phyloP scores from a whole-genome alignment of 1,139 yeast species.

The Kodamaea sp. region DNA sequence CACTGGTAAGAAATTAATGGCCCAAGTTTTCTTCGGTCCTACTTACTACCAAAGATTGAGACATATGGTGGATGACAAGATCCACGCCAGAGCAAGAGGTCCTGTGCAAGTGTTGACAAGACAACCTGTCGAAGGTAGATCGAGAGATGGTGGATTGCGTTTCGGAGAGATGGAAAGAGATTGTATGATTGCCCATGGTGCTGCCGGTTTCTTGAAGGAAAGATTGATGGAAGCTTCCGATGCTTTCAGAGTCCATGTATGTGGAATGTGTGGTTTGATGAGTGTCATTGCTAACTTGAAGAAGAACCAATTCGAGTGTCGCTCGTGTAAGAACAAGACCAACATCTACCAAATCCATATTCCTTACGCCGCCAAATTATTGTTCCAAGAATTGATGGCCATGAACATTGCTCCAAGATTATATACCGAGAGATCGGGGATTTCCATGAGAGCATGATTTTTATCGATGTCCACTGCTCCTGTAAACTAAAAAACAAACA shows the following conservation, averaged over 20 bases:
- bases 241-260: conserved; percentile 95
- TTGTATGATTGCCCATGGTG: conserved; percentile 99
- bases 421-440: conserved; percentile 64
- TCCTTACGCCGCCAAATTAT: conserved; percentile 94
- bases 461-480: neutral
- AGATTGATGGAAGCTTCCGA: conserved; percentile 96
- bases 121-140: conserved; percentile 99
- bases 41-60: conserved; percentile 97
- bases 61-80: conserved; percentile 99
- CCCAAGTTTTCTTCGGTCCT: conserved; percentile 98
- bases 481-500: no score
- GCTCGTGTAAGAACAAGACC: conserved; percentile 97
- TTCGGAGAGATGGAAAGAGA: conserved; percentile 99
- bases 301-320: conserved; percentile 96
- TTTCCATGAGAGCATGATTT: conserved; percentile 37
- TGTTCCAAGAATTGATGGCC: conserved; percentile 93
- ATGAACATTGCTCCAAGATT: conserved; percentile 95
- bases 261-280: conserved; percentile 96
- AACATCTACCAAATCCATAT: conserved; percentile 96
- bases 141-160: conserved; percentile 98
- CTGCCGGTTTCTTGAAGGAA: conserved; percentile 89
- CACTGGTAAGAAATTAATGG: conserved; percentile 96
- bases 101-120: conserved; percentile 97
- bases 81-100: conserved; percentile 99
- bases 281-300: conserved; percentile 97